Conservation (phyloP, 768 basidiomycete species). For the Tremella mesenterica region DNA sequence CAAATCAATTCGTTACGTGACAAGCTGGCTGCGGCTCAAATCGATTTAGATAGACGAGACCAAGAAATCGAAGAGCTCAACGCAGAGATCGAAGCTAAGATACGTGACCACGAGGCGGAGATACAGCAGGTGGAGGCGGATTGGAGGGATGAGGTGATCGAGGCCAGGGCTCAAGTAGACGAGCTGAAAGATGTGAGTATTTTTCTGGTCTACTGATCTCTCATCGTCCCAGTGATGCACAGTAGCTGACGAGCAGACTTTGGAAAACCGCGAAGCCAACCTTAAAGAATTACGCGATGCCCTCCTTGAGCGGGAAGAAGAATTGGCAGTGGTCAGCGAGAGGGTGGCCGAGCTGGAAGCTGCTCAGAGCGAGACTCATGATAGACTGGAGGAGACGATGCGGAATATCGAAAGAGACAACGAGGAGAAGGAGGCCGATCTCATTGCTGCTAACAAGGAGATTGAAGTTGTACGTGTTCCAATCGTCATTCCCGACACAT, state of each 20-base stretch:
- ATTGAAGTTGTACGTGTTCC: constrained; percentile 57
- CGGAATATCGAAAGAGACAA: constrained; percentile 65
- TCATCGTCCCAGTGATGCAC: no score
- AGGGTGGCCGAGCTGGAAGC: constrained; percentile 67
- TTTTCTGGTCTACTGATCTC: not conserved
- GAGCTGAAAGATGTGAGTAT: constrained; percentile 50
- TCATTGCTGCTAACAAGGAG: constrained; percentile 62
- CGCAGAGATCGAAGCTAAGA: constrained; percentile 59
- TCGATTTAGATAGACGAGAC: constrained; percentile 71
- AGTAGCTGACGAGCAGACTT: no score
- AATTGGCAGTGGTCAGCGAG: constrained; percentile 64
- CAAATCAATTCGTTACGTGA: constrained; percentile 39
- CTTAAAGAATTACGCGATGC: constrained; percentile 27
- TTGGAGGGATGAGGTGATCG: constrained; percentile 81
- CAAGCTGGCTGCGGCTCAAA: constrained; percentile 48
- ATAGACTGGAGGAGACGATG: constrained; percentile 35
- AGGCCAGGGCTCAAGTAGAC: constrained; percentile 66
- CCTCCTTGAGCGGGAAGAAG: constrained; percentile 62
- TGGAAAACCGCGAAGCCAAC: constrained; percentile 26
- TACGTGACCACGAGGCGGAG: constrained; percentile 39
- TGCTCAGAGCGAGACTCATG: constrained; percentile 28
- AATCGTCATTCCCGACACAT: not conserved
- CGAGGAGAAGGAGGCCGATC: constrained; percentile 69
- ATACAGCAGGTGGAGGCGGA: constrained; percentile 58
- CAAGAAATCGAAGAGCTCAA: constrained; percentile 72